A percentile compares a stretch with the other conserved stretches of the same genome.
These are phyloP conservation scores for Penicillium nordicum DNA, from an alignment of 2,329 filamentous ascomycete species.

Conservation along the genomic window DNA sequence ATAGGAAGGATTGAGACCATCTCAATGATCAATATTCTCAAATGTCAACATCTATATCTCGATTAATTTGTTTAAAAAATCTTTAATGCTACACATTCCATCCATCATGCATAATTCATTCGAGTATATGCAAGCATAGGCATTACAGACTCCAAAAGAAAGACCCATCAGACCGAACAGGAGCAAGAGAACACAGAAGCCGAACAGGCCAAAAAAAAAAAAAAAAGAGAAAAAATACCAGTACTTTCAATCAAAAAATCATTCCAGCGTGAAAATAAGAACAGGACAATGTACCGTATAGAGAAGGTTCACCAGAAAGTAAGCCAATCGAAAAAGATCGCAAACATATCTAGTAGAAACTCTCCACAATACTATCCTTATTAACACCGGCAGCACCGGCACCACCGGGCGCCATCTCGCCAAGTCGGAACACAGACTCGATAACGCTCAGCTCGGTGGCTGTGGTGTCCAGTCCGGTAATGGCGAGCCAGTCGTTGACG, in stretches of 20 bases:
- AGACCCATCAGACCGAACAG: slow-evolving; percentile 6
- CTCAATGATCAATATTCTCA: background rate
- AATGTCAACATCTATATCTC: slow-evolving; percentile 7
- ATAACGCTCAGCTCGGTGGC: slow-evolving; percentile 97
- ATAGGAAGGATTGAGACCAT: background rate
- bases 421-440: slow-evolving; percentile 91
- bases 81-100: slow-evolving; percentile 4
- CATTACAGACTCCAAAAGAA: slow-evolving; percentile 15
- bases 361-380: slow-evolving; percentile 99
- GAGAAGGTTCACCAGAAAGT: background rate
- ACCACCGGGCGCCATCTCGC: slow-evolving; percentile 69
- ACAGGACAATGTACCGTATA: slow-evolving; percentile 3
- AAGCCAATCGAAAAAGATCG: slow-evolving; percentile 1
- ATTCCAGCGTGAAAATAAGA: slow-evolving; percentile 10
- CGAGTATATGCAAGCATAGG: slow-evolving; percentile 5
- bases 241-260: slow-evolving; percentile 6
- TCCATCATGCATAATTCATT: slow-evolving; percentile 5
- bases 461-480: slow-evolving; percentile 89
- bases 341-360: slow-evolving; percentile 71
- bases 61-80: background rate
- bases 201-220: slow-evolving; percentile 8
- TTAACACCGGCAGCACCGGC: slow-evolving; percentile 56
- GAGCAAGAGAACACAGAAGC: slow-evolving; percentile 2
- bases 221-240: slow-evolving; percentile 5
- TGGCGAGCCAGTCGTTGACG: slow-evolving; percentile 95